These are phyloP conservation scores for Crassisporium funariophilum DNA, from an alignment of 768 basidiomycete genomes.

Conservation along the genomic window DNA sequence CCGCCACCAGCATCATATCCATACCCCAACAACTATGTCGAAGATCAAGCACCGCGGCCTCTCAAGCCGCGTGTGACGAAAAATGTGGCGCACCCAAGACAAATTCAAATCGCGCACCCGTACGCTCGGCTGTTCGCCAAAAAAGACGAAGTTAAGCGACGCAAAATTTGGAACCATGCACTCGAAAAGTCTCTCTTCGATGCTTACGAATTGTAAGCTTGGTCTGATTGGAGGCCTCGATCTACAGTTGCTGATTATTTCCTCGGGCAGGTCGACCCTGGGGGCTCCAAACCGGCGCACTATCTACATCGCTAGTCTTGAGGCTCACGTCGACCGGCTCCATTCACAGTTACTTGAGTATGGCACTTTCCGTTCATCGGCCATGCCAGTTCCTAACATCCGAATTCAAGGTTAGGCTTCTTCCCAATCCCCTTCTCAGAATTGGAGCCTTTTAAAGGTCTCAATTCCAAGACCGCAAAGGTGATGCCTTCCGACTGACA, in stretches of 20 bases:
- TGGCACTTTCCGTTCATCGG: not conserved
- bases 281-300: conserved; percentile 69
- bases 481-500: conserved; percentile 31
- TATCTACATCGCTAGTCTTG: conserved; percentile 72
- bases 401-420: conserved; percentile 39
- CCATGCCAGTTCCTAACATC: conserved; percentile 1
- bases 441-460: conserved; percentile 64
- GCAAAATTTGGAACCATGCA: conserved; percentile 78
- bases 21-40: not conserved
- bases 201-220: conserved; percentile 63
- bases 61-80: conserved; percentile 10
- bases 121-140: conserved; percentile 72
- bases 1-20: not conserved
- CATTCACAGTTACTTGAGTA: conserved; percentile 57
- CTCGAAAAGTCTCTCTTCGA: conserved; percentile 73
- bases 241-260: too few species aligned
- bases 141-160: conserved; percentile 62
- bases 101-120: conserved; percentile 52
- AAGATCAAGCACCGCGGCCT: not conserved
- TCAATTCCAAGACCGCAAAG: conserved; percentile 80
- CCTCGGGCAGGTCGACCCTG: conserved; percentile 55
- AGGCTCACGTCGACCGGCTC: conserved; percentile 69
- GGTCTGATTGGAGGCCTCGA: not conserved
- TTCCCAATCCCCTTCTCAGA: conserved; percentile 59
- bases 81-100: conserved; percentile 7